Evolutionary conservation across 306 rosid genomes (phyloP).

Genomic region (Sechiopsis laciniata): DNA sequence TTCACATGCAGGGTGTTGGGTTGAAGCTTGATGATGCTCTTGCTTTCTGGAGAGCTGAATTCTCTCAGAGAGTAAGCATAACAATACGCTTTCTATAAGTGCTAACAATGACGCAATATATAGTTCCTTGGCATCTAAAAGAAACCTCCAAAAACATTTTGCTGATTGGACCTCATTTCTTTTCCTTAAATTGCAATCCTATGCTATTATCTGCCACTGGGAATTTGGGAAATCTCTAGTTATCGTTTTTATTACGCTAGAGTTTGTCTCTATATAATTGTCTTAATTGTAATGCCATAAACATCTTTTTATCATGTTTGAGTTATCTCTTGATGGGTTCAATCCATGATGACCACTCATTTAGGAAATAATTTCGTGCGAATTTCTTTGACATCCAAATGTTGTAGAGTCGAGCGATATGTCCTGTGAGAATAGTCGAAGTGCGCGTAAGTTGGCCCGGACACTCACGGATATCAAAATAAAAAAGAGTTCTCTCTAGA

Average conservation of each 20-base stretch:
- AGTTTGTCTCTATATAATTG: neutral
- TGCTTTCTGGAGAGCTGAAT: slow-evolving; percentile 90
- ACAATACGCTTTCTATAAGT: neutral
- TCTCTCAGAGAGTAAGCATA: slow-evolving; percentile 61
- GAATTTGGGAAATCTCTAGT: neutral
- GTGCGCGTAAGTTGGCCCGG: no score
- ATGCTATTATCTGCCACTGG: neutral
- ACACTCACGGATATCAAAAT: no score
- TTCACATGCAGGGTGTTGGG: slow-evolving; percentile 71
- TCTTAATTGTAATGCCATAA: neutral
- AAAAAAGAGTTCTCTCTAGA: neutral
- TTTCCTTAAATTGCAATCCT: neutral
- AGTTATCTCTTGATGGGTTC: neutral
- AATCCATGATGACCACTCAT: no score
- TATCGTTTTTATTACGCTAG: neutral
- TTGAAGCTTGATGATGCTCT: slow-evolving; percentile 90
- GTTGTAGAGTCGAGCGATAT: no score
- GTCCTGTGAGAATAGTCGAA: no score
- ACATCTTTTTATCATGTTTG: neutral
- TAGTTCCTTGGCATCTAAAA: neutral
- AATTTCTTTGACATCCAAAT: no score
- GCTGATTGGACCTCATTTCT: neutral
- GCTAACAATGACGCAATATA: neutral
- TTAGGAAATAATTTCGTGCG: no score
- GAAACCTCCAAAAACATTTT: neutral